These are phyloP conservation scores for Solanum aculeatissimum DNA, from an alignment of 305 asterid species.

Conservation along the genomic window DNA sequence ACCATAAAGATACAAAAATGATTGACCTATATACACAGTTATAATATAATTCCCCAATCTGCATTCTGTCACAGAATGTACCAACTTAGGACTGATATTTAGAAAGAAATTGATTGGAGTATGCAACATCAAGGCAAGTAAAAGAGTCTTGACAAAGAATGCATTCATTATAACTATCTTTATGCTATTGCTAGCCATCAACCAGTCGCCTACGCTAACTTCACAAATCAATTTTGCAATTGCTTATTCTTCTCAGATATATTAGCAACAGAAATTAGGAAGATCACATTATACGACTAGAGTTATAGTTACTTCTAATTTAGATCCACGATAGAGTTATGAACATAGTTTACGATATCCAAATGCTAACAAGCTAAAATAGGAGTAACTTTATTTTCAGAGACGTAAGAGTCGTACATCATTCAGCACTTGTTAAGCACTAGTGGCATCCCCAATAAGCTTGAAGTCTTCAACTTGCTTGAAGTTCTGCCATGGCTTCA, in stretches of 20 bases:
- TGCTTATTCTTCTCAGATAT: neutral
- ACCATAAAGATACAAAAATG: neutral
- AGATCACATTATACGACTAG: neutral
- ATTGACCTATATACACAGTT: neutral
- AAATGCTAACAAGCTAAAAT: neutral
- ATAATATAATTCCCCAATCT: neutral
- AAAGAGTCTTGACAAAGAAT: neutral
- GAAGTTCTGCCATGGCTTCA: slow-evolving; percentile 24
- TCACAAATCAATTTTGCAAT: neutral
- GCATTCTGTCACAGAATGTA: neutral
- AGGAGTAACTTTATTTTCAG: slow-evolving; percentile 1
- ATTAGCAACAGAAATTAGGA: neutral
- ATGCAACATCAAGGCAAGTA: neutral
- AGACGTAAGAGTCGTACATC: neutral
- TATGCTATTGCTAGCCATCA: neutral
- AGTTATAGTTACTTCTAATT: neutral
- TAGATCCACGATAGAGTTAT: neutral
- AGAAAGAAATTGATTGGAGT: neutral
- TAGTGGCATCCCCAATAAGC: slow-evolving; percentile 12
- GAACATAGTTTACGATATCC: neutral
- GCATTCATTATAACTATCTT: neutral
- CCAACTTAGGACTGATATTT: neutral
- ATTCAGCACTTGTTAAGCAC: neutral
- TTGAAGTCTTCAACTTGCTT: slow-evolving; percentile 27
- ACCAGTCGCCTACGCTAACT: neutral